Percentiles rank a stretch among this genome's conserved stretches.
phyloP scores from a whole-genome alignment of 2,329 filamentous ascomycete genomes.

The Tolypocladium tropicale region DNA sequence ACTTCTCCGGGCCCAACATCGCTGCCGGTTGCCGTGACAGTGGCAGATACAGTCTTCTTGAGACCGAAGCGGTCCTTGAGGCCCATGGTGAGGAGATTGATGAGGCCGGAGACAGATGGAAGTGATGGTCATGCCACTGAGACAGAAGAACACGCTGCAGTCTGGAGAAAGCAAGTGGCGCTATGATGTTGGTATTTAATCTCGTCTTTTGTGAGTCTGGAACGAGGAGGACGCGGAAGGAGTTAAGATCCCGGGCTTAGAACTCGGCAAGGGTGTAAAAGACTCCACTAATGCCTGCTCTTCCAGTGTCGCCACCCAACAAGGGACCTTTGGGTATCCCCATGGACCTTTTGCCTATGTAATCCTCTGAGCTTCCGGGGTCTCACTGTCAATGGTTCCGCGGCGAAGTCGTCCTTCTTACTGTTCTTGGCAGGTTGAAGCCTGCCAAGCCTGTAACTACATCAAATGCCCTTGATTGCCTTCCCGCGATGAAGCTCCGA shows the following conservation, averaged over 20 bases:
- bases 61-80: constrained; percentile 8
- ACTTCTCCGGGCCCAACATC: constrained; percentile 3
- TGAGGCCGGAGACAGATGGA: no score
- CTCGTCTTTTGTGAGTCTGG: not conserved
- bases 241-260: no score
- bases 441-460: not conserved
- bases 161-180: not conserved
- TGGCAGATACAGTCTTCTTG: constrained; percentile 5
- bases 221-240: not conserved
- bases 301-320: not conserved
- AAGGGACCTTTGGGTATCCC: not conserved
- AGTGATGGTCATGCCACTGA: no score
- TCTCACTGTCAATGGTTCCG: not conserved
- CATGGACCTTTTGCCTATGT: not conserved
- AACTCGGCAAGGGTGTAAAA: not conserved
- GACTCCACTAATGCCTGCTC: not conserved
- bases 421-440: not conserved
- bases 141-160: not conserved
- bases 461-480: not conserved
- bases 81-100: constrained; percentile 8
- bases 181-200: not conserved
- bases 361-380: not conserved
- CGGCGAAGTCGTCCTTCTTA: not conserved
- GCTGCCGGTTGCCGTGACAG: constrained; percentile 8
- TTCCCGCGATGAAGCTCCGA: not conserved